These are phyloP conservation scores for Tuber magnatum DNA, from an alignment of 495 filamentous ascomycete genomes.

Conservation along the genomic window DNA sequence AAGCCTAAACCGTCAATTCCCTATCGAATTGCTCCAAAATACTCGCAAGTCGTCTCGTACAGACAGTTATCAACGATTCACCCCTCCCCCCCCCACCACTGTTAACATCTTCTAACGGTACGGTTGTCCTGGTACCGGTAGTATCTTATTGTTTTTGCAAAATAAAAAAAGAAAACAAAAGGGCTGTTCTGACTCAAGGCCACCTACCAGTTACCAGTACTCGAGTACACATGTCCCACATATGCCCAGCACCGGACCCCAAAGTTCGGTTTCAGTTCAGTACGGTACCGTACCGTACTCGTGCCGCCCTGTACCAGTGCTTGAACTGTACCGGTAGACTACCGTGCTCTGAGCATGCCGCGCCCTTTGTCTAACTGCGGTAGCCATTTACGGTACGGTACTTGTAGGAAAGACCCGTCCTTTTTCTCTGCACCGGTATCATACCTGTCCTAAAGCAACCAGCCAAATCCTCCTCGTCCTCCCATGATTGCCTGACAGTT, in stretches of 20 bases:
- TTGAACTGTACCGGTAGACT: not conserved
- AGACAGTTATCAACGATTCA: not conserved
- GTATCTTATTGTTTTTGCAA: no score
- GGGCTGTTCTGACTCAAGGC: not conserved
- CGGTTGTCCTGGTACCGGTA: not conserved
- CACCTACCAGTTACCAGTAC: not conserved
- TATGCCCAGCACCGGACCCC: not conserved
- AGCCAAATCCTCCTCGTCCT: not conserved
- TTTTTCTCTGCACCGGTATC: not conserved
- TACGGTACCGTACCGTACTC: no score
- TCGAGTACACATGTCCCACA: not conserved
- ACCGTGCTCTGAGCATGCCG: not conserved
- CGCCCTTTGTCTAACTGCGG: not conserved
- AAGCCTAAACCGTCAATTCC: slow-evolving; percentile 31
- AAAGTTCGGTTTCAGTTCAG: not conserved
- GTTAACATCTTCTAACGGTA: not conserved
- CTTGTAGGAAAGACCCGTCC: not conserved
- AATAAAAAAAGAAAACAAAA: not conserved
- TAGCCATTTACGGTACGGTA: no score
- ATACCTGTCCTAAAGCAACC: not conserved
- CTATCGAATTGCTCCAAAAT: slow-evolving; percentile 15
- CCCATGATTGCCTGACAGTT: not conserved
- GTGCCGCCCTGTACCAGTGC: no score
- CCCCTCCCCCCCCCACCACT: not conserved
- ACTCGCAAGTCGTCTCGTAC: not conserved